A percentile compares a stretch with the other conserved stretches of the same genome.
Evolutionary conservation across 768 basidiomycete genomes (phyloP).

Genomic region (Leccinum barrowsii): DNA sequence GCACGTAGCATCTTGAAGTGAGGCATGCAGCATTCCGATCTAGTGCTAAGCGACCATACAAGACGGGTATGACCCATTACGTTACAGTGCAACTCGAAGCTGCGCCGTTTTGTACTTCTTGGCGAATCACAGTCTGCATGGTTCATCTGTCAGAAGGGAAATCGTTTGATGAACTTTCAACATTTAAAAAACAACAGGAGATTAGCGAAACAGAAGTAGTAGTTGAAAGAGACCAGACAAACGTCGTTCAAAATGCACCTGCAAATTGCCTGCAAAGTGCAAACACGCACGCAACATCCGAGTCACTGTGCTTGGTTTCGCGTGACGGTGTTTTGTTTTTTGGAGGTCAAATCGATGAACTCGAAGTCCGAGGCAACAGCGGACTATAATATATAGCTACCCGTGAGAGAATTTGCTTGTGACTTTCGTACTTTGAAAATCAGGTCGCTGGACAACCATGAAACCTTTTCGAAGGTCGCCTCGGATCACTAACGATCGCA

Average conservation of each 20-base stretch:
- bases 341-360: too few relatives aligned
- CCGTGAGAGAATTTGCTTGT: not conserved
- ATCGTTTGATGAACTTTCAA: not conserved
- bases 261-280: not conserved
- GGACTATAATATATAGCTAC: not conserved
- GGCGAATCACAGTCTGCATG: not conserved
- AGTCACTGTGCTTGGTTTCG: not conserved
- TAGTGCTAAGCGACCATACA: not conserved
- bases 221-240: not conserved
- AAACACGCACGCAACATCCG: not conserved
- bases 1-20: conserved; percentile 2
- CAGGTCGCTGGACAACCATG: not conserved
- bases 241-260: not conserved
- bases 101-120: too few relatives aligned
- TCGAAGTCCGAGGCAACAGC: too few relatives aligned
- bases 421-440: too few relatives aligned
- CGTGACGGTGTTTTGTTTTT: not conserved
- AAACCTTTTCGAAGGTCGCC: not conserved
- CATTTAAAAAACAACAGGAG: not conserved
- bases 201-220: not conserved
- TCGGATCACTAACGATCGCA: not conserved
- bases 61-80: not conserved
- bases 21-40: not conserved
- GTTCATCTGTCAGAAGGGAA: not conserved
- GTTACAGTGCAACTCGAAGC: not conserved